phyloP scores from a whole-genome alignment of 495 filamentous ascomycete species.

The Penicillium dipodomyicola region DNA sequence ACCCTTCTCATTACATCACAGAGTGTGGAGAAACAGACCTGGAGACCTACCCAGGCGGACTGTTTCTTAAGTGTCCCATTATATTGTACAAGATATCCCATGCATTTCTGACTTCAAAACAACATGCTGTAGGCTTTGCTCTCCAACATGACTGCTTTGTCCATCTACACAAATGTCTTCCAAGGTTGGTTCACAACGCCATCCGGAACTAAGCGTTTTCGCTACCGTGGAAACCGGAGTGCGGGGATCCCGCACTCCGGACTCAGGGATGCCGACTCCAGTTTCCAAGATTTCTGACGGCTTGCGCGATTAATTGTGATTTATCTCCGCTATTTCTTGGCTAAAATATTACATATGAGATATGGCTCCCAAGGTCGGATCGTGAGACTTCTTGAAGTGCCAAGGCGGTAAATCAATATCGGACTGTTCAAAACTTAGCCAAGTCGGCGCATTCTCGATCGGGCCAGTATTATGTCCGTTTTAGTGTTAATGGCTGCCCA shows the following conservation, averaged over 20 bases:
- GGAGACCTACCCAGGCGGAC: too few species aligned
- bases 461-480: neutral
- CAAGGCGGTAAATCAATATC: too few species aligned
- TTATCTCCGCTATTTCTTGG: neutral
- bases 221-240: conserved; percentile 15
- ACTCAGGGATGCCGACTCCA: conserved; percentile 13
- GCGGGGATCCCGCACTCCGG: conserved; percentile 16
- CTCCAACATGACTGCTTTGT: neutral
- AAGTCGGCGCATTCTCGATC: neutral
- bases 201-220: conserved; percentile 9
- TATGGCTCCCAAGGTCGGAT: too few species aligned
- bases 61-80: neutral
- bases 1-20: neutral
- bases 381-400: too few species aligned
- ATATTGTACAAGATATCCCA: neutral
- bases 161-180: neutral
- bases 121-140: neutral
- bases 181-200: neutral
- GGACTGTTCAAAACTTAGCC: neutral
- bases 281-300: neutral
- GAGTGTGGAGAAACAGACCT: neutral
- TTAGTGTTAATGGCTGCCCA: neutral
- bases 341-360: neutral
- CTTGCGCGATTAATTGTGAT: neutral
- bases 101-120: neutral